Conservation (phyloP, 805 yeast genomes). For the Sungouiella blattae region DNA sequence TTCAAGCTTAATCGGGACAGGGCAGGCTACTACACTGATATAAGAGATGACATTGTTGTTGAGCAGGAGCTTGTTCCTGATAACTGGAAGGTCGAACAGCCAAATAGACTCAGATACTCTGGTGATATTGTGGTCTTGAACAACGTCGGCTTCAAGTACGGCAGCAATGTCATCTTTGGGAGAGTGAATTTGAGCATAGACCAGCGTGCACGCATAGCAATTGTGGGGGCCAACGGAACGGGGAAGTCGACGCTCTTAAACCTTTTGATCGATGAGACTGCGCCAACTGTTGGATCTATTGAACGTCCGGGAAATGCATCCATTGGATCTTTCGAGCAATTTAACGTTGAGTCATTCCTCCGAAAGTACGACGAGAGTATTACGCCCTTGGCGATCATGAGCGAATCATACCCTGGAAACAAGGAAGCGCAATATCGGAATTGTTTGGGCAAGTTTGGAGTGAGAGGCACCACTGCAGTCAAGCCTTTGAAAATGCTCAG, state of each 20-base stretch:
- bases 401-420: background rate
- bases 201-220: conserved; percentile 74
- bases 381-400: background rate
- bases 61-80: background rate
- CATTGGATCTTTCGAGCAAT: background rate
- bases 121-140: conserved; percentile 1
- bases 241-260: conserved; percentile 98
- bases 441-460: background rate
- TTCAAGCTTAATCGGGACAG: conserved; percentile 1
- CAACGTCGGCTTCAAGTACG: background rate
- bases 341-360: background rate
- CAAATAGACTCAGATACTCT: background rate
- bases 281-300: conserved; percentile 96
- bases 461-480: background rate
- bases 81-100: conserved; percentile 1
- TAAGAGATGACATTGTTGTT: conserved; percentile 1
- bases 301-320: conserved; percentile 30
- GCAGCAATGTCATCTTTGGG: background rate
- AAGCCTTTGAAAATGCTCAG: background rate
- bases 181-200: background rate
- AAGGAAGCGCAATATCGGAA: background rate
- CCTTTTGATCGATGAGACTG: conserved; percentile 96
- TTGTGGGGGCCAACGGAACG: conserved; percentile 99
- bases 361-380: background rate
- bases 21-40: background rate